phyloP scores from a whole-genome alignment of 306 rosid species.

The Aeschynomene evenia region DNA sequence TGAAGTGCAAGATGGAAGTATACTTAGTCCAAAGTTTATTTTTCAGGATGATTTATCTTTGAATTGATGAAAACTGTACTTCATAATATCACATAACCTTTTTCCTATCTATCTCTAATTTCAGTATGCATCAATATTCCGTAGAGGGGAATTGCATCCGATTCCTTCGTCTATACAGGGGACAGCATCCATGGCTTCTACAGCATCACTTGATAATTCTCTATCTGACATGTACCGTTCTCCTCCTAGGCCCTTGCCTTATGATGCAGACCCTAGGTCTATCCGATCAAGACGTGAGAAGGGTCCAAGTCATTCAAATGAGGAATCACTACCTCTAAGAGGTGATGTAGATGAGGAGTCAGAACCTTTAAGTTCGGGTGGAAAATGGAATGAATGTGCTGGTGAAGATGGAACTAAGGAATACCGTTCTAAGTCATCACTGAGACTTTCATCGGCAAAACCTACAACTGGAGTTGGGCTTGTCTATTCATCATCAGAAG shows the following conservation, averaged over 20 bases:
- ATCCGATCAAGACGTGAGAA: slow-evolving; percentile 81
- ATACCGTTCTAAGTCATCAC: slow-evolving; percentile 56
- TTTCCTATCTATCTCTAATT: slow-evolving; percentile 25
- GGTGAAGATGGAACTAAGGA: slow-evolving; percentile 76
- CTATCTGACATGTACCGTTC: slow-evolving; percentile 86
- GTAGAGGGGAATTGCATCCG: slow-evolving; percentile 76
- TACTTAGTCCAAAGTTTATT: not conserved
- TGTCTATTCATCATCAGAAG: slow-evolving; percentile 69
- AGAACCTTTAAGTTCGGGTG: slow-evolving; percentile 54
- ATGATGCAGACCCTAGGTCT: slow-evolving; percentile 85
- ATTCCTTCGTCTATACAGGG: slow-evolving; percentile 77
- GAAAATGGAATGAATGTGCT: slow-evolving; percentile 66
- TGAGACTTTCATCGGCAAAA: slow-evolving; percentile 65
- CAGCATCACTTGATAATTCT: slow-evolving; percentile 77
- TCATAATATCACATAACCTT: slow-evolving; percentile 18
- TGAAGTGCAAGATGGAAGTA: not conserved
- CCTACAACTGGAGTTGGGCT: slow-evolving; percentile 44
- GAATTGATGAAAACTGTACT: slow-evolving; percentile 13
- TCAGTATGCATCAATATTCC: slow-evolving; percentile 79
- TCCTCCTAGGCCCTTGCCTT: slow-evolving; percentile 98
- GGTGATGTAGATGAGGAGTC: slow-evolving; percentile 61
- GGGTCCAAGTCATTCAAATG: slow-evolving; percentile 85
- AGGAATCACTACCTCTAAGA: slow-evolving; percentile 87
- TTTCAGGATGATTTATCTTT: not conserved
- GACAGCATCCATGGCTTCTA: slow-evolving; percentile 64